These are phyloP conservation scores for Acer saccharum DNA, from an alignment of 345 rosid genomes.

Conservation along the genomic window DNA sequence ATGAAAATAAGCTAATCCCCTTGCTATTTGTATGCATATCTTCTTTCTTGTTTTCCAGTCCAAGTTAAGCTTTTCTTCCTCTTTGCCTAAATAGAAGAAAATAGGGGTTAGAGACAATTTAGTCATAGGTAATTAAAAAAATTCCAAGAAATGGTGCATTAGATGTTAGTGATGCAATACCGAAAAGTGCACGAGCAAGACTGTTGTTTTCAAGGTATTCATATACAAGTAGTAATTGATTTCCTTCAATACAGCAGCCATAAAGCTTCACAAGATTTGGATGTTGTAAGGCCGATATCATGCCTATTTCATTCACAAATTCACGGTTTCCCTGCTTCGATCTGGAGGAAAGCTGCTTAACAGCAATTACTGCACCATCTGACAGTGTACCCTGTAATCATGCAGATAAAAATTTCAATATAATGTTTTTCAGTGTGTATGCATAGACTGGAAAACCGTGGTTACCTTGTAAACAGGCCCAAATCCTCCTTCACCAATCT, in stretches of 20 bases:
- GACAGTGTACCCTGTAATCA: conserved; percentile 53
- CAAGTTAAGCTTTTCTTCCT: conserved; percentile 44
- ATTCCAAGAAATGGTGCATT: too few species aligned
- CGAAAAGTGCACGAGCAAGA: conserved; percentile 67
- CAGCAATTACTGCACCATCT: conserved; percentile 61
- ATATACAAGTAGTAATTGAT: conserved; percentile 57
- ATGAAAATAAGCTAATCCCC: conserved; percentile 61
- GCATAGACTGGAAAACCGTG: not conserved
- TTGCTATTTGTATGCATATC: conserved; percentile 54
- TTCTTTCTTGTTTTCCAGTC: conserved; percentile 60
- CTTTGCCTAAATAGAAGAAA: conserved; percentile 33
- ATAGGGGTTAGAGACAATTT: not conserved
- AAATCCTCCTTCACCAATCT: conserved; percentile 96
- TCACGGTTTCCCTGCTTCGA: conserved; percentile 76
- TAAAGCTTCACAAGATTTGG: conserved; percentile 65
- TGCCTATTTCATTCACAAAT: conserved; percentile 68
- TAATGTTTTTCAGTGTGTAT: not conserved
- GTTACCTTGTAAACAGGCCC: conserved; percentile 95
- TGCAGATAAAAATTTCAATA: conserved; percentile 5
- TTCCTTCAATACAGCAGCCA: conserved; percentile 71
- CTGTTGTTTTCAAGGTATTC: conserved; percentile 70
- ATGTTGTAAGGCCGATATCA: conserved; percentile 74
- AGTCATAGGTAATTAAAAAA: not conserved
- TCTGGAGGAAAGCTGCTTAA: conserved; percentile 70
- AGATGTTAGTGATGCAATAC: conserved; percentile 28